These are phyloP conservation scores for Phytophthora tentaculata DNA, from an alignment of 352 stramenopile species.

Conservation along the genomic window DNA sequence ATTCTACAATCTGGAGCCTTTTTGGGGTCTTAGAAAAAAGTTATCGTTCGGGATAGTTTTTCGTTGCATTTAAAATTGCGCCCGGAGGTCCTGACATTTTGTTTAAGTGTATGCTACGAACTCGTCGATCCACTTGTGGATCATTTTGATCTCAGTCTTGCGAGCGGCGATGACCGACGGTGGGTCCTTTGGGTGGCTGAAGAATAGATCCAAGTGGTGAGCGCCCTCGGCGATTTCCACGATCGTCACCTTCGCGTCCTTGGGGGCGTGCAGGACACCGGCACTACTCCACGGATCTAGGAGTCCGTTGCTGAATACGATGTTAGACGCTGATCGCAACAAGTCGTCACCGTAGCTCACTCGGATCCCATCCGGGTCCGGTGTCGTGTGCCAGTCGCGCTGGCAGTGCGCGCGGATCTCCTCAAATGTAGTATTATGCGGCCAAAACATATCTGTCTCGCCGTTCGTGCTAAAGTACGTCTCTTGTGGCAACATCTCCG, in stretches of 20 bases:
- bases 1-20: too few relatives aligned
- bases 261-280: slow-evolving; percentile 74
- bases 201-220: slow-evolving; percentile 95
- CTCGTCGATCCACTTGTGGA: slow-evolving; percentile 86
- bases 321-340: slow-evolving; percentile 87
- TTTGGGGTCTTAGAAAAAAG: too few relatives aligned
- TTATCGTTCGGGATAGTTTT: too few relatives aligned
- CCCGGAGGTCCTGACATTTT: too few relatives aligned
- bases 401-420: slow-evolving; percentile 71
- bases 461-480: slow-evolving; percentile 91
- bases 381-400: slow-evolving; percentile 64
- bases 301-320: slow-evolving; percentile 95
- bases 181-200: slow-evolving; percentile 88
- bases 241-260: slow-evolving; percentile 64
- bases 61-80: too few relatives aligned
- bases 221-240: slow-evolving; percentile 81
- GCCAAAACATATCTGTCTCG: slow-evolving; percentile 94
- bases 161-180: slow-evolving; percentile 74
- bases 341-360: slow-evolving; percentile 74
- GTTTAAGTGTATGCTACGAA: slow-evolving; percentile 41
- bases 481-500: slow-evolving; percentile 91
- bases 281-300: slow-evolving; percentile 94
- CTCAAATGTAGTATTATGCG: slow-evolving; percentile 62
- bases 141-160: slow-evolving; percentile 77
- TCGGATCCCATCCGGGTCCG: slow-evolving; percentile 78